A percentile compares a stretch with the other conserved stretches of the same genome.
phyloP scores from a whole-genome alignment of 352 stramenopile species.

The Phytophthora parvispora region DNA sequence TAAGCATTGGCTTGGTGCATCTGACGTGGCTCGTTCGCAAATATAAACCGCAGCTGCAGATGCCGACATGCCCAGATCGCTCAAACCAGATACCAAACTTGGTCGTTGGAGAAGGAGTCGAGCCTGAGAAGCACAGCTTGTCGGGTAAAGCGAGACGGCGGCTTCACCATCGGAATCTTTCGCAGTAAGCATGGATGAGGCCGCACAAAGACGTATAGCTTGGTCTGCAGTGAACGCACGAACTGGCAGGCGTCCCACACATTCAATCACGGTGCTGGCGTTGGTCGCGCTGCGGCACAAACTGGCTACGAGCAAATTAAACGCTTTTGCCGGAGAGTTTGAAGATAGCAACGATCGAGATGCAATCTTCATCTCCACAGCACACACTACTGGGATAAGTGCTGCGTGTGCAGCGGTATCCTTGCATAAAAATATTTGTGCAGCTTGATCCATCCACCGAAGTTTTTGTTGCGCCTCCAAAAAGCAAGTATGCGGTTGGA shows the following conservation, averaged over 20 bases:
- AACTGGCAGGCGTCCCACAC: conserved; percentile 33
- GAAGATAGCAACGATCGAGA: conserved; percentile 14
- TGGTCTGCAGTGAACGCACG: conserved; percentile 28
- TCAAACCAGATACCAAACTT: conserved; percentile 4
- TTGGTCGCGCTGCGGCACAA: conserved; percentile 41
- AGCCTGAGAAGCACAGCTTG: conserved; percentile 28
- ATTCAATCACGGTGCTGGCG: conserved; percentile 28
- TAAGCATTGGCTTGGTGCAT: conserved; percentile 49
- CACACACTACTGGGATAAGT: conserved; percentile 47
- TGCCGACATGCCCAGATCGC: conserved; percentile 13
- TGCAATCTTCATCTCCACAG: conserved; percentile 19
- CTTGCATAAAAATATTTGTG: conserved; percentile 44
- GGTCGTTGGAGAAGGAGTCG: conserved; percentile 24
- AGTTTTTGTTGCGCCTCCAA: conserved; percentile 53
- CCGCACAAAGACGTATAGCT: conserved; percentile 38
- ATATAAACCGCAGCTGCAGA: conserved; percentile 34
- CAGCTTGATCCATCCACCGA: conserved; percentile 53
- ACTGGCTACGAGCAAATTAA: conserved; percentile 26
- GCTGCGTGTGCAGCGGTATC: conserved; percentile 13
- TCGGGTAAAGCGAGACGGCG: conserved; percentile 14
- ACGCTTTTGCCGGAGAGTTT: not conserved
- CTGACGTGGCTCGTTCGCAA: conserved; percentile 38
- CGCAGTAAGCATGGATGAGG: conserved; percentile 14
- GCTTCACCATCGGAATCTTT: not conserved
- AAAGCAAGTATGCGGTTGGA: conserved; percentile 50